Conservation (phyloP, 1,284 basidiomycete genomes). For the Tilletia caries region DNA sequence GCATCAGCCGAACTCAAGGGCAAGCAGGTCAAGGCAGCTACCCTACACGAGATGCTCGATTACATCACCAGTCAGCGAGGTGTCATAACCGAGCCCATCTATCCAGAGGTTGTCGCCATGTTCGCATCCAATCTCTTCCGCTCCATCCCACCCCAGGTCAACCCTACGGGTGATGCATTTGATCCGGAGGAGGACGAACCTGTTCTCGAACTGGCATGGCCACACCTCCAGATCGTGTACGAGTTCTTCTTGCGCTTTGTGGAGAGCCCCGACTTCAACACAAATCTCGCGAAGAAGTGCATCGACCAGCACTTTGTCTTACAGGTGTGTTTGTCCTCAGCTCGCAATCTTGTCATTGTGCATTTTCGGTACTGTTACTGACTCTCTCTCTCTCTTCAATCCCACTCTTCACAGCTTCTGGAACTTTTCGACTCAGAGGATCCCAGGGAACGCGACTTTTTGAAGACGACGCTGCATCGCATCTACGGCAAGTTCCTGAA, state of each 20-base stretch:
- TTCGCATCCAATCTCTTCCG: conserved; percentile 87
- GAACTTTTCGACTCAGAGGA: conserved; percentile 99
- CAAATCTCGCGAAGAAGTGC: conserved; percentile 93
- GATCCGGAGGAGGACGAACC: conserved; percentile 99
- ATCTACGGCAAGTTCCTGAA: conserved; percentile 99
- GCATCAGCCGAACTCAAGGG: conserved; percentile 90
- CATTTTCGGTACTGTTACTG: neutral
- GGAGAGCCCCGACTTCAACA: conserved; percentile 97
- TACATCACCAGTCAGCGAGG: conserved; percentile 96
- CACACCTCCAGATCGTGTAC: conserved; percentile 98
- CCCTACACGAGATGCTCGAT: conserved; percentile 96
- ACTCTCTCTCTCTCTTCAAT: neutral
- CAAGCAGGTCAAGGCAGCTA: conserved; percentile 98
- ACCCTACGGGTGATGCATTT: conserved; percentile 94
- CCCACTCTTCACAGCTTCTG: conserved; percentile 64
- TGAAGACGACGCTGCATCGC: conserved; percentile 97
- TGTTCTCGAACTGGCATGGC: conserved; percentile 97
- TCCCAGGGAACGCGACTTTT: conserved; percentile 95
- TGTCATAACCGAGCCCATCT: conserved; percentile 94
- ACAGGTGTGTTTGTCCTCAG: conserved; percentile 55
- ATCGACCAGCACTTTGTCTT: conserved; percentile 96
- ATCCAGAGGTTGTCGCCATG: conserved; percentile 99
- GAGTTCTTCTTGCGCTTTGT: conserved; percentile 99
- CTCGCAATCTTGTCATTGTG: neutral
- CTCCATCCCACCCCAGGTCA: conserved; percentile 98